Conservation (phyloP, 768 basidiomycete species). For the Kwoniella bestiolae region DNA sequence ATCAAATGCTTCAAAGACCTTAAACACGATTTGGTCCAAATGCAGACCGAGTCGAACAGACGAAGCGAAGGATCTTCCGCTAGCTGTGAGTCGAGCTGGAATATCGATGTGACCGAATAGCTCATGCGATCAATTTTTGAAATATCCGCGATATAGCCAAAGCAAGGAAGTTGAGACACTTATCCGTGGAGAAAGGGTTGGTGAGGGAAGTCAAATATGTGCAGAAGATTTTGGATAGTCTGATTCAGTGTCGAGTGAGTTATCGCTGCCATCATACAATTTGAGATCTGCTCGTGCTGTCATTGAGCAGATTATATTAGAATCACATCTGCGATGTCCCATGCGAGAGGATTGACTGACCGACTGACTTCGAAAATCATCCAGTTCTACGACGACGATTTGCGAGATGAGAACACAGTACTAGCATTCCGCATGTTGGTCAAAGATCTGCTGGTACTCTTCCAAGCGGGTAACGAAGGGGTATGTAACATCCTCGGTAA, state of each 20-base stretch:
- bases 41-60: slow-evolving; percentile 90
- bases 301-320: too few relatives aligned
- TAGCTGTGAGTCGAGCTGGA: slow-evolving; percentile 34
- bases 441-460: slow-evolving; percentile 92
- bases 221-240: slow-evolving; percentile 82
- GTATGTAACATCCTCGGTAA: slow-evolving; percentile 65
- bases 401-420: slow-evolving; percentile 88
- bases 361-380: too few relatives aligned
- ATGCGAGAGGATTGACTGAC: too few relatives aligned
- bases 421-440: slow-evolving; percentile 89
- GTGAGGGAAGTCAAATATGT: slow-evolving; percentile 89
- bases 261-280: too few relatives aligned
- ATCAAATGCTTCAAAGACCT: slow-evolving; percentile 86
- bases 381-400: slow-evolving; percentile 90
- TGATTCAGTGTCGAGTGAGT: slow-evolving; percentile 85
- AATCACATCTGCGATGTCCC: too few relatives aligned
- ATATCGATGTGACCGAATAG: too few relatives aligned
- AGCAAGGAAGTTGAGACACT: slow-evolving; percentile 74
- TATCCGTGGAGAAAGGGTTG: slow-evolving; percentile 95
- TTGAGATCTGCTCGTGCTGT: too few relatives aligned
- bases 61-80: slow-evolving; percentile 45
- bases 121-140: too few relatives aligned
- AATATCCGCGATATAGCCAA: slow-evolving; percentile 38
- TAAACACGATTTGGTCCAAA: slow-evolving; percentile 90
- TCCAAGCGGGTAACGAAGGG: slow-evolving; percentile 96